phyloP scores from a whole-genome alignment of 257 asterid genomes.

The Lycium ferocissimum region DNA sequence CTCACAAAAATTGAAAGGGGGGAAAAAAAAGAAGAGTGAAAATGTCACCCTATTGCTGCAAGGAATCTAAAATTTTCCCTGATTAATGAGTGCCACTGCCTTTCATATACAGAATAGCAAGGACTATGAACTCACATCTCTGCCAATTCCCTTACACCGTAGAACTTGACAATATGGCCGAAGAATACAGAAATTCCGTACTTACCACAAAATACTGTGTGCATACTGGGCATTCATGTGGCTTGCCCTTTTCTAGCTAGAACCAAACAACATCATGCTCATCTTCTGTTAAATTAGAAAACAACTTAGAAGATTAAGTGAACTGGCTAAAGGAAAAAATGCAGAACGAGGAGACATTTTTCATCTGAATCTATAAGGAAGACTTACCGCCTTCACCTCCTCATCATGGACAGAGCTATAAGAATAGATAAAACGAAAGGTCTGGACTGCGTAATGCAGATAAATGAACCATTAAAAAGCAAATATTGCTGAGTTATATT shows the following conservation, averaged over 20 bases:
- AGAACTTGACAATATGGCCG: neutral
- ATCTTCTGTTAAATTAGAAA: too few relatives aligned
- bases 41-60: neutral
- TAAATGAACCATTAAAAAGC: too few relatives aligned
- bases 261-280: too few relatives aligned
- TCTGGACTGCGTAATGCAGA: too few relatives aligned
- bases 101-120: neutral
- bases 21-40: neutral
- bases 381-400: slow-evolving; percentile 89
- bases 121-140: neutral
- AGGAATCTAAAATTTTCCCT: neutral
- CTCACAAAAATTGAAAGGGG: neutral
- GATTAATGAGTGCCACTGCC: neutral
- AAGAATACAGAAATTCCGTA: slow-evolving; percentile 17
- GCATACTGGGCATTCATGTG: too few relatives aligned
- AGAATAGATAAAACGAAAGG: too few relatives aligned
- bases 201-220: slow-evolving; percentile 92
- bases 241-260: too few relatives aligned
- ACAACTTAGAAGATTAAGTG: too few relatives aligned
- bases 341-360: slow-evolving; percentile 34
- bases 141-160: neutral
- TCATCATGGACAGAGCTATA: too few relatives aligned
- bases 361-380: neutral
- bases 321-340: neutral
- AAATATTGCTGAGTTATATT: too few relatives aligned